phyloP scores from a whole-genome alignment of 306 rosid species.

The Vigna radiata region DNA sequence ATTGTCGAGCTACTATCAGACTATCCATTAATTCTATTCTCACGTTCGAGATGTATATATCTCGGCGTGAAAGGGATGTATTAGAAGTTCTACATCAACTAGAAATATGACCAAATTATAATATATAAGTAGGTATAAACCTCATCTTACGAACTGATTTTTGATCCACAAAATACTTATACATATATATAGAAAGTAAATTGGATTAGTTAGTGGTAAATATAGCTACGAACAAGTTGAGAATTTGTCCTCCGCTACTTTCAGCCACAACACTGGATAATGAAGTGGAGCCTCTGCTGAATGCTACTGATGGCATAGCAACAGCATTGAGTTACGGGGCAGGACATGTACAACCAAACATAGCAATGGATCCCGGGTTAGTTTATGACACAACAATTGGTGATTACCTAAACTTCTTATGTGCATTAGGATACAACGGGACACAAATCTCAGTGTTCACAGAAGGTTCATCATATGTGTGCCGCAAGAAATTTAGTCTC shows the following conservation, averaged over 20 bases:
- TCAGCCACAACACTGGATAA: slow-evolving; percentile 73
- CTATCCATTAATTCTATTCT: no score
- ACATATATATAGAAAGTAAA: neutral
- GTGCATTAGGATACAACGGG: slow-evolving; percentile 68
- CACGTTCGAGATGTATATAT: no score
- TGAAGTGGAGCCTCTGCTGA: slow-evolving; percentile 56
- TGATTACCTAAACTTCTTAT: slow-evolving; percentile 75
- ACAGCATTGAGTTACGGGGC: slow-evolving; percentile 88
- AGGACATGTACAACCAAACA: slow-evolving; percentile 80
- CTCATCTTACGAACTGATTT: no score
- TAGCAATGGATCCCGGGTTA: slow-evolving; percentile 88
- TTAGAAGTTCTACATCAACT: no score
- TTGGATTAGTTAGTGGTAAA: neutral
- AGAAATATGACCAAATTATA: no score
- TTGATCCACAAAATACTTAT: neutral
- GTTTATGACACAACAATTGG: slow-evolving; percentile 67
- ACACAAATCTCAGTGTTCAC: slow-evolving; percentile 60
- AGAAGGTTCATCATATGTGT: slow-evolving; percentile 51
- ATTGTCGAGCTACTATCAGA: no score
- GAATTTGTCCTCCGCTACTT: slow-evolving; percentile 24
- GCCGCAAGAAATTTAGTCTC: slow-evolving; percentile 52
- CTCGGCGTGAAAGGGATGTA: no score
- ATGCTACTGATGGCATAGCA: slow-evolving; percentile 61
- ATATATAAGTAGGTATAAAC: no score
- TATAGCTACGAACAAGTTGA: neutral